Evolutionary conservation across 495 filamentous ascomycete species (phyloP), one percentile per base, ranked within the genome.

Genomic region (Talaromyces liani): DNA sequence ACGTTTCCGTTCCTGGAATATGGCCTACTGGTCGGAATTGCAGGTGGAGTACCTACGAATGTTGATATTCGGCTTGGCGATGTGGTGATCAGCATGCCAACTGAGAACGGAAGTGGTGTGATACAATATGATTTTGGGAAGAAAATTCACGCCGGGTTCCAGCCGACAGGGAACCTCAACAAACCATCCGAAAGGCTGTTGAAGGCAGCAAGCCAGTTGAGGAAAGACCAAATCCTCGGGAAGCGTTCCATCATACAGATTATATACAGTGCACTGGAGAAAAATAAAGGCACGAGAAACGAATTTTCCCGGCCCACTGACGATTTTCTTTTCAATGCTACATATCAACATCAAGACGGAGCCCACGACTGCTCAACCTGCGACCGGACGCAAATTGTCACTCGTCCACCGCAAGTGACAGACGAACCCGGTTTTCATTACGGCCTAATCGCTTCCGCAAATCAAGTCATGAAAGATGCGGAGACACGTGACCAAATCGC

Each of bases 121-220:
- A 68, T 81, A 7, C 73, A 79, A 62, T 80, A 76, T 63, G 72
- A 80, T 57, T 65, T 71, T 58, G 77, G 76, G 12, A 79, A 77
- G 60, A 62, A 63, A 14, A 34, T 68, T 12, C 55, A 27, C 54
- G 69, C 67, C 25, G 69, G 65, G 12, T n/a, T 78, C 49, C 58
- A 60, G 61, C 70, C 65, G 14, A 79, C 68, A n/a, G 73, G 72
- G 1, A 65, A 66, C 16, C 55, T 77, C 10, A 72, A 75, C 62
- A 65, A 69, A 58, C 72, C 71, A 24, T 68, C 70, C 2, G 53
- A 63, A 7, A 55, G 66, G 34, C 57, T 75, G 20, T 64, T 72
- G 27, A 73, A 53, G 27, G 71, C 72, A 25, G 55, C 77, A 18
- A 54, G 60, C 14, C 64, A 65, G 22, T 47, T 76, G 22, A 31